Conservation (phyloP, 768 basidiomycete genomes). For the Lactifluus volemus region DNA sequence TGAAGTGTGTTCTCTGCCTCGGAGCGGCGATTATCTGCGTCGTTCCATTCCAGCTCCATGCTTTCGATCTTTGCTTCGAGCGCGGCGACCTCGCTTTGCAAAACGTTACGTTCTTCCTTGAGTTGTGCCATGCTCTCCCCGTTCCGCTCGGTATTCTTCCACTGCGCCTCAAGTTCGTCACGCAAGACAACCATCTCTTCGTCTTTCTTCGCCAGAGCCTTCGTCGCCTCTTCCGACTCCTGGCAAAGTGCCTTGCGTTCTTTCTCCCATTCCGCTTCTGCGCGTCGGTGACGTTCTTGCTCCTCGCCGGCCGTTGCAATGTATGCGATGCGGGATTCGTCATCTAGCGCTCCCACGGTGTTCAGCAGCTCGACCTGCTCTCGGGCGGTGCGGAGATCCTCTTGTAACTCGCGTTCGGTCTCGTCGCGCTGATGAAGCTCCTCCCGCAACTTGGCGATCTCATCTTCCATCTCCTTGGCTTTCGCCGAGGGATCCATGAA, state of each 20-base stretch:
- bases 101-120: slow-evolving; percentile 25
- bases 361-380: slow-evolving; percentile 56
- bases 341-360: slow-evolving; percentile 23
- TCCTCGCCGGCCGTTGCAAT: slow-evolving; percentile 24
- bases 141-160: slow-evolving; percentile 52
- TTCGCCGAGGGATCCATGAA: slow-evolving; percentile 14
- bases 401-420: slow-evolving; percentile 42
- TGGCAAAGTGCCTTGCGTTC: slow-evolving; percentile 38
- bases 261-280: slow-evolving; percentile 40
- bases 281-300: slow-evolving; percentile 33
- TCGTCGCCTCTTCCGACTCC: slow-evolving; percentile 34
- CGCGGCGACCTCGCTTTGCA: slow-evolving; percentile 24
- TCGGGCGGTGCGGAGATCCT: slow-evolving; percentile 44
- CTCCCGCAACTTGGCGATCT: slow-evolving; percentile 43
- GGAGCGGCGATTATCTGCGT: slow-evolving; percentile 44
- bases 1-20: slow-evolving; percentile 51
- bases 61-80: slow-evolving; percentile 24
- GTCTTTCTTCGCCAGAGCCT: slow-evolving; percentile 29
- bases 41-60: slow-evolving; percentile 49
- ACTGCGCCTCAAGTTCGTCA: slow-evolving; percentile 61
- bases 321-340: slow-evolving; percentile 33
- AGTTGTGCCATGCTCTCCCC: slow-evolving; percentile 39
- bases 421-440: slow-evolving; percentile 41
- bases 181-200: slow-evolving; percentile 37
- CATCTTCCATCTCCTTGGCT: slow-evolving; percentile 31